Evolutionary conservation across 345 rosid genomes (phyloP).

Genomic region (Moricandia moricandioides): DNA sequence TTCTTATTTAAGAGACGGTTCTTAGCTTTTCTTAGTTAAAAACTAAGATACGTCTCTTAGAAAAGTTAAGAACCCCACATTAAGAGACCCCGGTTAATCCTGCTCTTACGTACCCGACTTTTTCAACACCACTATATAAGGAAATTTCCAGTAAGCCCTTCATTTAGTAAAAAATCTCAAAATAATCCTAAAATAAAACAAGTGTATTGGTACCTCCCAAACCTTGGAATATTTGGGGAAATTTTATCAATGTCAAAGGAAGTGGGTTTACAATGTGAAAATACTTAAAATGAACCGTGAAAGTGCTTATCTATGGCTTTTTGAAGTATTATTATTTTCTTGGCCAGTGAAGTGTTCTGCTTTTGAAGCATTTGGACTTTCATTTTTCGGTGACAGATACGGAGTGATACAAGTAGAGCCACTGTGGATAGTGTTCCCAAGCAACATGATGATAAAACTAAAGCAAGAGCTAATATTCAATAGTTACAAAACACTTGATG

Average conservation of each 20-base stretch:
- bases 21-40: too few species aligned
- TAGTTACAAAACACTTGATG: conserved; percentile 89
- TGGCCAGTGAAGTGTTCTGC: neutral
- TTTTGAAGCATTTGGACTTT: neutral
- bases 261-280: conserved; percentile 23
- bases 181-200: conserved; percentile 10
- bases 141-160: neutral
- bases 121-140: conserved; percentile 12
- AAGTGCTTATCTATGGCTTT: neutral
- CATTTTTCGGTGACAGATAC: conserved; percentile 40
- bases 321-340: neutral
- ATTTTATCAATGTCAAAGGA: conserved; percentile 20
- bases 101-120: conserved; percentile 21
- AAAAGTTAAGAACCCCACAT: too few species aligned
- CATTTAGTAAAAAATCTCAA: neutral
- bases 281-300: neutral
- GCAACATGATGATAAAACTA: conserved; percentile 75
- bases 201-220: conserved; percentile 21
- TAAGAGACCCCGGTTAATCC: too few species aligned
- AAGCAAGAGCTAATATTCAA: conserved; percentile 83
- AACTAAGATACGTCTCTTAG: too few species aligned
- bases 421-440: conserved; percentile 89
- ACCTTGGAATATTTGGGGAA: conserved; percentile 4
- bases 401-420: conserved; percentile 87
- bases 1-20: too few species aligned